Base-by-base conservation (phyloP, 2,329 filamentous ascomycete genomes). In the Colletotrichum sp. region DNA sequence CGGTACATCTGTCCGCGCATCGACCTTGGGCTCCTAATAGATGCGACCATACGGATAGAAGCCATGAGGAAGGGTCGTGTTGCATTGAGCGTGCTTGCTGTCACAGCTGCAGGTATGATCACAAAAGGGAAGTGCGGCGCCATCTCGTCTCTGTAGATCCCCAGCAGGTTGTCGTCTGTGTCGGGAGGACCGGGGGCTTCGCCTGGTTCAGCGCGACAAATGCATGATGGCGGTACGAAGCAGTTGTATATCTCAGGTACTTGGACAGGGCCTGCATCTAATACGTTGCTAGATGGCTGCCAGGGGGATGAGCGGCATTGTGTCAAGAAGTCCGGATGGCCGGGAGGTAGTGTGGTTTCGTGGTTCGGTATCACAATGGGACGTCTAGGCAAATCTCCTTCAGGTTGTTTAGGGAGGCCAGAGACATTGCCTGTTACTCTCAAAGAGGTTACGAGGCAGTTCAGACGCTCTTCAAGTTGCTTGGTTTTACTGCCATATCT, bases 1-100 rank as follows among this genome's bases (percentile, higher is more conserved):
- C 84, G 83, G 70, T 86, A 89, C 84, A 89, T 89, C 78, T 90
- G 89, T 0, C 85, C 87, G 16, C 86, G 82, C 87, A 90, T 89
- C 3, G 86, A 89, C 36, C 82, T 82, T 13, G 88, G 80, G 57
- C 87, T 87, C 22, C 86, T 83, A 55, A 89, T 86, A 0, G 88
- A 90, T 0, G 89, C 84, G 1, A 90, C 87, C 85, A 89, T 90
- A 9, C 85, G 82, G 26, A 91, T 88, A 6, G 87, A 84, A 1
- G 86, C 81, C 82, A 90, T 88, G 4, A 91, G 81, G 32, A 90
- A 89, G 0, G 89, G 89, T 12, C 84, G 82, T 1, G 82, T 84
- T 1, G 82, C 79, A 15, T 83, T 83, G 2, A 90, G 80, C 7
- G 83, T 81, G 0, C 82, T 79, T 2, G 86, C 85, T 0, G 84